Percentiles rank a stretch among this genome's conserved stretches.
Evolutionary conservation across 1,139 yeast genomes (phyloP).

Genomic region (Pichia sp.): DNA sequence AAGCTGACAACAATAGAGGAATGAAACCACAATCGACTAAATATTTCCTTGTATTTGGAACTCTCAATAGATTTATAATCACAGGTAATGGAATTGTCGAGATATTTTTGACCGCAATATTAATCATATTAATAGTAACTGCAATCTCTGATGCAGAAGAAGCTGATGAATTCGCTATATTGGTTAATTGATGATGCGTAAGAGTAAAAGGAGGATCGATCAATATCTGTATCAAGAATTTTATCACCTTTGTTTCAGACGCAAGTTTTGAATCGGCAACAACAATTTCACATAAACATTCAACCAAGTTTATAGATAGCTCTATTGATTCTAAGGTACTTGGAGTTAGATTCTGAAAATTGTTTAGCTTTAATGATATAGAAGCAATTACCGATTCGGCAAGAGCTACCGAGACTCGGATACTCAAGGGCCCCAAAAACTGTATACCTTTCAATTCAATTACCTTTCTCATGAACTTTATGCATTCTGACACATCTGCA

Average conservation of each 20-base stretch:
- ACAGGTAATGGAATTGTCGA: constrained; percentile 12
- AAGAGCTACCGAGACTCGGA: constrained; percentile 68
- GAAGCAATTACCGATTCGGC: constrained; percentile 40
- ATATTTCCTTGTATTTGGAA: constrained; percentile 51
- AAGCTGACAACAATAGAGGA: constrained; percentile 58
- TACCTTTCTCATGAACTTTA: constrained; percentile 64
- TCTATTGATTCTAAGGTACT: background rate
- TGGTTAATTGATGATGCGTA: background rate
- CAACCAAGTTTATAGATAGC: constrained; percentile 3
- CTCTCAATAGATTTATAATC: constrained; percentile 51
- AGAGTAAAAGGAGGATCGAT: constrained; percentile 16
- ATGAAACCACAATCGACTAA: constrained; percentile 63
- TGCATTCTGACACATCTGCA: constrained; percentile 73
- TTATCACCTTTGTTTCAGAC: constrained; percentile 11
- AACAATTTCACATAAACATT: constrained; percentile 12
- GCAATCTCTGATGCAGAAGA: background rate
- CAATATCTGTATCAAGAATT: constrained; percentile 9
- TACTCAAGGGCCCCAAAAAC: constrained; percentile 58
- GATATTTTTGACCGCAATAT: constrained; percentile 6
- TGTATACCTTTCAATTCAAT: constrained; percentile 55
- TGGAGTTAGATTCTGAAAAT: background rate
- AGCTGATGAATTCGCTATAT: constrained; percentile 1
- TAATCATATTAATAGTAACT: background rate
- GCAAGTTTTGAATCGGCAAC: constrained; percentile 10
- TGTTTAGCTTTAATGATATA: constrained; percentile 1